Conservation (phyloP, 352 stramenopile species). For the Pythium phragmiticola region DNA sequence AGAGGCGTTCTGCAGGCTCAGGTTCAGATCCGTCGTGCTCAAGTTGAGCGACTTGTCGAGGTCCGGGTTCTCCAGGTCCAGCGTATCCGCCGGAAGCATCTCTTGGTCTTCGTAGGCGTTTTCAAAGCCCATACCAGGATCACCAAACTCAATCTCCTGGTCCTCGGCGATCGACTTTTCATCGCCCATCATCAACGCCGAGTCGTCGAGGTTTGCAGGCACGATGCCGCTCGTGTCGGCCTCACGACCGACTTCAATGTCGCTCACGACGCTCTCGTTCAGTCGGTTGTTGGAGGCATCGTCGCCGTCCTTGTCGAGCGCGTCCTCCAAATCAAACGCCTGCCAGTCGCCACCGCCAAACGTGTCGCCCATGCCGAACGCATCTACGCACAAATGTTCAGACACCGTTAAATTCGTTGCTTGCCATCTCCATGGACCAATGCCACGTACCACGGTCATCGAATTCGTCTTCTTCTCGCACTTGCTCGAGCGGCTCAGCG, state of each 20-base stretch:
- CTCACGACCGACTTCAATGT: slow-evolving; percentile 82
- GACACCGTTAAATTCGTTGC: not conserved
- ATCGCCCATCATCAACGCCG: slow-evolving; percentile 37
- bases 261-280: slow-evolving; percentile 68
- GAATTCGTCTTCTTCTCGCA: slow-evolving; percentile 50
- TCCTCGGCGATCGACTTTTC: slow-evolving; percentile 53
- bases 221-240: slow-evolving; percentile 46
- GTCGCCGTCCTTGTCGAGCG: slow-evolving; percentile 41
- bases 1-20: slow-evolving; percentile 61
- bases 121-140: slow-evolving; percentile 54
- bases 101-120: slow-evolving; percentile 63
- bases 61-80: slow-evolving; percentile 51
- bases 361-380: slow-evolving; percentile 66
- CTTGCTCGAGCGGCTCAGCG: slow-evolving; percentile 54
- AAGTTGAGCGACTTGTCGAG: slow-evolving; percentile 55
- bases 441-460: slow-evolving; percentile 43
- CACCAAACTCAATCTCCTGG: slow-evolving; percentile 34
- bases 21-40: slow-evolving; percentile 61
- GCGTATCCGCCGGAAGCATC: slow-evolving; percentile 29
- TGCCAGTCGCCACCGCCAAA: slow-evolving; percentile 80
- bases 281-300: slow-evolving; percentile 27
- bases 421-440: not conserved
- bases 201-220: slow-evolving; percentile 52
- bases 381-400: slow-evolving; percentile 40
- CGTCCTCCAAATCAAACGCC: slow-evolving; percentile 79